Evolutionary conservation across 495 filamentous ascomycete species (phyloP).

Genomic region (Talaromyces liani): DNA sequence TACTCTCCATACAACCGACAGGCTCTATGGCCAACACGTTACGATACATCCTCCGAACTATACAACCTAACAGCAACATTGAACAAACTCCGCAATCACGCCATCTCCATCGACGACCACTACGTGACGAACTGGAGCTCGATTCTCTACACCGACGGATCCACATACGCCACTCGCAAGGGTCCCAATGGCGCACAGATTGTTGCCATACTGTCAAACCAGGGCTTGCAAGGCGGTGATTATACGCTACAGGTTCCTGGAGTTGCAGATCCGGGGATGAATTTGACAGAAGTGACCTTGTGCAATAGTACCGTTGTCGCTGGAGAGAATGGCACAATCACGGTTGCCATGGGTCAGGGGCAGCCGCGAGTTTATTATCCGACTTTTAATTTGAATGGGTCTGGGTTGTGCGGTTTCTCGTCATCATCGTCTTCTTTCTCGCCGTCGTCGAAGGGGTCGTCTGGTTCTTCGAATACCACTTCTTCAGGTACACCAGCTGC

Average conservation of each 20-base stretch:
- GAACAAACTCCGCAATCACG: constrained; percentile 52
- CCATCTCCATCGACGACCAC: constrained; percentile 34
- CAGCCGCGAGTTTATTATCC: constrained; percentile 35
- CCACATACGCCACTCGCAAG: constrained; percentile 52
- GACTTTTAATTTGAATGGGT: constrained; percentile 14
- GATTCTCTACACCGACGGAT: constrained; percentile 41
- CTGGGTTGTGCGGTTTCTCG: constrained; percentile 18
- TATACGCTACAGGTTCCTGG: constrained; percentile 36
- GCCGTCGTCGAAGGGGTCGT: not conserved
- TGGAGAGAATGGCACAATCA: constrained; percentile 25
- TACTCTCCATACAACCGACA: constrained; percentile 56
- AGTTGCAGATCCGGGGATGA: constrained; percentile 25
- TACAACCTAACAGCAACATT: constrained; percentile 49
- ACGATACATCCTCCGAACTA: constrained; percentile 44
- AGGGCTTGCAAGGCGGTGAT: constrained; percentile 33
- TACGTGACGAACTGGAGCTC: constrained; percentile 44
- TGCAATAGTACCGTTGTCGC: constrained; percentile 31
- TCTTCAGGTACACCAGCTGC: not conserved
- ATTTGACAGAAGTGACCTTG: constrained; percentile 37
- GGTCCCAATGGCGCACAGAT: constrained; percentile 41
- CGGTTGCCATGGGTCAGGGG: constrained; percentile 31
- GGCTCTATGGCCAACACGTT: constrained; percentile 51
- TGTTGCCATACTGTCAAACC: constrained; percentile 49
- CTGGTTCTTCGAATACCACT: not conserved
- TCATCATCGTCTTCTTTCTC: not conserved